phyloP scores from a whole-genome alignment of 129 eudicot species.

The Tagetes erecta region DNA sequence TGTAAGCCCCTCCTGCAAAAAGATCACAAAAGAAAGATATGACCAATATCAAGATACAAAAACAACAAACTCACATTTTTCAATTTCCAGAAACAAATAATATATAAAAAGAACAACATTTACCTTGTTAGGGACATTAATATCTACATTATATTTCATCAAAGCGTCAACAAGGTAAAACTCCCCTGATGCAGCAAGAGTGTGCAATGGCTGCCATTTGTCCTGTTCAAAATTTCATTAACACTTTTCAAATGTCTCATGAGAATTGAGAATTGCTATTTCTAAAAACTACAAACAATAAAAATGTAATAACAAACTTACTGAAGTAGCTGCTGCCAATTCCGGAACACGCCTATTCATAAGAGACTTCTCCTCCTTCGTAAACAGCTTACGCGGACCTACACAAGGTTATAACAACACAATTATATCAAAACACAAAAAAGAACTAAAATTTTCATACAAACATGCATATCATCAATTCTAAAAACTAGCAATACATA shows the following conservation, averaged over 20 bases:
- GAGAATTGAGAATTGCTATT: neutral
- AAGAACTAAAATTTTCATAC: neutral
- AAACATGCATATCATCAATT: neutral
- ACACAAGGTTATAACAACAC: slow-evolving; percentile 24
- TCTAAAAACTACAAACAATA: neutral
- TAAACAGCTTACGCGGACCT: slow-evolving; percentile 80
- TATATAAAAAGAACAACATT: slow-evolving; percentile 4
- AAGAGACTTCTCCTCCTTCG: slow-evolving; percentile 82
- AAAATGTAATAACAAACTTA: slow-evolving; percentile 43
- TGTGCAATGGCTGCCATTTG: slow-evolving; percentile 92
- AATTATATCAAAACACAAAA: neutral
- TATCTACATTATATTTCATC: slow-evolving; percentile 65
- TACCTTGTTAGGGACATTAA: slow-evolving; percentile 73
- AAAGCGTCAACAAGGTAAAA: slow-evolving; percentile 69
- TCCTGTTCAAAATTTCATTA: slow-evolving; percentile 50
- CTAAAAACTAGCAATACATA: neutral
- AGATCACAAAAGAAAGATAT: slow-evolving; percentile 19
- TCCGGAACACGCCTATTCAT: slow-evolving; percentile 83
- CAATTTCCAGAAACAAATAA: neutral
- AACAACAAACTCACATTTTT: neutral
- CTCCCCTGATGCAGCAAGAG: slow-evolving; percentile 89
- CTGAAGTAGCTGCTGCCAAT: slow-evolving; percentile 80
- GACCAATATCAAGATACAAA: neutral
- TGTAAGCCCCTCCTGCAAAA: slow-evolving; percentile 73
- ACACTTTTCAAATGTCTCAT: neutral